A percentile compares a stretch with the other conserved stretches of the same genome.
phyloP scores from a whole-genome alignment of 495 filamentous ascomycete genomes.

The Tuber calosporum region DNA sequence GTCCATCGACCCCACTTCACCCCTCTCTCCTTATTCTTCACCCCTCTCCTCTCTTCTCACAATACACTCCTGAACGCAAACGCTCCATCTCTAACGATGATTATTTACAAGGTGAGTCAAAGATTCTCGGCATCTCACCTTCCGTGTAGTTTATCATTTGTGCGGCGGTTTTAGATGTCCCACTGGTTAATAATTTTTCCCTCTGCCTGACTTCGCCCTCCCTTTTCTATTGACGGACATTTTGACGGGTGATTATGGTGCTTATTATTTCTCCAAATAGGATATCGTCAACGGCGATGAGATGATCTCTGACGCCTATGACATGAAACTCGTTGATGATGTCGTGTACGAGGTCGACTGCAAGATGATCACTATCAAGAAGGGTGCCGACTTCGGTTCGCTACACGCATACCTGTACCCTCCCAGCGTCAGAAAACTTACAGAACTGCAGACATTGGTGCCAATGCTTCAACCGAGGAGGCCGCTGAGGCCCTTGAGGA shows the following conservation, averaged over 20 bases:
- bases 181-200: not conserved
- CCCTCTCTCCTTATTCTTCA: constrained; percentile 36
- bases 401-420: constrained; percentile 20
- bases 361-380: constrained; percentile 63
- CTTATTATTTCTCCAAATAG: constrained; percentile 47
- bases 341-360: constrained; percentile 83
- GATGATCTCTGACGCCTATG: constrained; percentile 89
- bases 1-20: too few relatives aligned
- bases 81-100: constrained; percentile 58
- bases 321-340: constrained; percentile 65
- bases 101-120: constrained; percentile 72
- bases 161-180: constrained; percentile 6
- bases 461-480: constrained; percentile 94
- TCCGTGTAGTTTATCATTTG: not conserved
- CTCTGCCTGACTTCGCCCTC: not conserved
- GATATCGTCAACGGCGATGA: constrained; percentile 87
- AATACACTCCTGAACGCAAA: constrained; percentile 17
- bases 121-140: not conserved
- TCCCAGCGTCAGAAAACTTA: constrained; percentile 14
- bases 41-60: constrained; percentile 18
- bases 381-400: constrained; percentile 65
- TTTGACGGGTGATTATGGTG: constrained; percentile 4
- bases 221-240: not conserved
- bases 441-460: constrained; percentile 68
- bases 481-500: constrained; percentile 66